Percentiles rank a stretch among this genome's conserved stretches.
Evolutionary conservation across 1,139 yeast species (phyloP).

Genomic region (Arxiozyma slooffiae): DNA sequence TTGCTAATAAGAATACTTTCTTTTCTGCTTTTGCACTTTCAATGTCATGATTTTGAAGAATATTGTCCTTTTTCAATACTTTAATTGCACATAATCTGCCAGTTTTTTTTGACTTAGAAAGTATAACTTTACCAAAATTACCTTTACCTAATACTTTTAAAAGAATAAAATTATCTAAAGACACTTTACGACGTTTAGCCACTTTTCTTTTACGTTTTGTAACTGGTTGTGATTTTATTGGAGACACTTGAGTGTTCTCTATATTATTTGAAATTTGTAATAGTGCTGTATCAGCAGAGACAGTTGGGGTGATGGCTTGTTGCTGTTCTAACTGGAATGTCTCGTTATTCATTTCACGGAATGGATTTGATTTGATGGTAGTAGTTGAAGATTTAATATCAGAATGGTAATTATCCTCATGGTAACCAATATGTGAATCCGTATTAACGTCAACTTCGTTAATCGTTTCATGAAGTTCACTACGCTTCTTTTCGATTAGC

Average conservation of each 20-base stretch:
- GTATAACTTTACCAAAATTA: constrained; percentile 94
- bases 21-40: constrained; percentile 91
- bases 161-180: constrained; percentile 88
- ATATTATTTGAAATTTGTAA: neutral
- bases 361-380: constrained; percentile 21
- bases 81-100: constrained; percentile 82
- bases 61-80: constrained; percentile 88
- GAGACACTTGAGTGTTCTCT: constrained; percentile 9
- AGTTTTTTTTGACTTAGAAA: constrained; percentile 77
- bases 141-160: constrained; percentile 94
- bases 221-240: constrained; percentile 18
- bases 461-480: constrained; percentile 6
- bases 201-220: constrained; percentile 21
- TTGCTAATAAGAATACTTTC: constrained; percentile 83
- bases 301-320: neutral
- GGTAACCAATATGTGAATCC: neutral
- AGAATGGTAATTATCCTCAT: neutral
- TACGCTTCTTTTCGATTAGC: constrained; percentile 11
- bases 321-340: constrained; percentile 15
- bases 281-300: neutral
- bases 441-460: neutral
- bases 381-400: constrained; percentile 4
- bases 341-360: constrained; percentile 22
- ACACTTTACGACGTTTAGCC: constrained; percentile 50
- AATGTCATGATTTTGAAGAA: constrained; percentile 90